Percentiles rank a stretch among this genome's conserved stretches.
Conservation (phyloP, 176 grass and related monocot genomes). For the Paspalum notatum region DNA sequence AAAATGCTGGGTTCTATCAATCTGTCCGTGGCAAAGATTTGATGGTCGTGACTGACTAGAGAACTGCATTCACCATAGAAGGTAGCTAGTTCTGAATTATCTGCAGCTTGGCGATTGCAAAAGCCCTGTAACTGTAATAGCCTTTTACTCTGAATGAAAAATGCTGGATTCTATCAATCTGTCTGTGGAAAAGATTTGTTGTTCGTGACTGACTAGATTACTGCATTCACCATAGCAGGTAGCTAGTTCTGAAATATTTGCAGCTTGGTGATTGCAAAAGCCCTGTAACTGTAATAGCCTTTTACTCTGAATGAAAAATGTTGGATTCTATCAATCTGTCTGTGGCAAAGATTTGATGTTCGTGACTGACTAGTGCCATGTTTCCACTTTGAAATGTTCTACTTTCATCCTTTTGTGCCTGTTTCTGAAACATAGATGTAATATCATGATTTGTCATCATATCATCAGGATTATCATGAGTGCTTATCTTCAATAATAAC, state of each 20-base stretch:
- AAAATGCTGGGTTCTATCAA: slow-evolving; percentile 8
- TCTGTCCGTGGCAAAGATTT: neutral
- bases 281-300: neutral
- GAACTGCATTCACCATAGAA: too few species aligned
- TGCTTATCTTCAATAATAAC: too few species aligned
- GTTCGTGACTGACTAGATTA: too few species aligned
- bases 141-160: too few species aligned
- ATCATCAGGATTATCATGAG: too few species aligned
- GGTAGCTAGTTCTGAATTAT: too few species aligned
- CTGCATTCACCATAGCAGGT: slow-evolving; percentile 16
- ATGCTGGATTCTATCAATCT: too few species aligned
- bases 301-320: neutral
- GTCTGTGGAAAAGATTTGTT: too few species aligned
- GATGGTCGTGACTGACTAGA: neutral
- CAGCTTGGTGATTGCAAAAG: neutral
- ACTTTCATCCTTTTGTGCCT: neutral
- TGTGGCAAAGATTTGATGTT: slow-evolving; percentile 7
- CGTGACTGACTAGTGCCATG: slow-evolving; percentile 1
- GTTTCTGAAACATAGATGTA: neutral
- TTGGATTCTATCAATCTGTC: slow-evolving; percentile 9
- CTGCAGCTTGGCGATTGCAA: too few species aligned
- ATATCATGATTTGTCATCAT: too few species aligned
- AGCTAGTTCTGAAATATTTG: slow-evolving; percentile 27
- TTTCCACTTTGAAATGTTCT: too few species aligned
- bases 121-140: too few species aligned